Percentiles rank a stretch among this genome's conserved stretches.
Evolutionary conservation across 2,329 filamentous ascomycete species (phyloP).

Genomic region (Paraconiothyrium sp.): DNA sequence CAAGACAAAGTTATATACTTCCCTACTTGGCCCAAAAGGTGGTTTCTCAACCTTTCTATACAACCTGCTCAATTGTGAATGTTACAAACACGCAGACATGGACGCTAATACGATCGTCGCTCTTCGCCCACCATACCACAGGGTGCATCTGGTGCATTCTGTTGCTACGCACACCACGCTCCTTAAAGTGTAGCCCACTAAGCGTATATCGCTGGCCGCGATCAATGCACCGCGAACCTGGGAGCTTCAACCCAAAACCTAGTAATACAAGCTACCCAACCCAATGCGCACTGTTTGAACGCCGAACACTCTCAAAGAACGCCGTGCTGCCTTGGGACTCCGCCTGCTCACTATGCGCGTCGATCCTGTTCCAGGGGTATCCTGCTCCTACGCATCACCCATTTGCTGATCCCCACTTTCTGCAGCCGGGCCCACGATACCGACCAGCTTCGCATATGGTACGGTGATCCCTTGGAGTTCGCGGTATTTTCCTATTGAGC

Average conservation of each 20-base stretch:
- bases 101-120: too few species aligned
- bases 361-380: not conserved
- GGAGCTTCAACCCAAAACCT: not conserved
- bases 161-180: too few species aligned
- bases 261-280: not conserved
- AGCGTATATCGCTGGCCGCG: too few species aligned
- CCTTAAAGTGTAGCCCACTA: too few species aligned
- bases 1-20: too few species aligned
- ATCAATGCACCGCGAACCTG: not conserved
- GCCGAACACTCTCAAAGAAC: not conserved
- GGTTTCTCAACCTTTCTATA: too few species aligned
- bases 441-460: slow-evolving; percentile 78
- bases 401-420: slow-evolving; percentile 3
- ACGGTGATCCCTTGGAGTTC: slow-evolving; percentile 95
- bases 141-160: too few species aligned
- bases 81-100: too few species aligned
- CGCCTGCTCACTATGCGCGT: too few species aligned
- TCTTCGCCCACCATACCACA: too few species aligned
- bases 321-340: not conserved
- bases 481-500: slow-evolving; percentile 82
- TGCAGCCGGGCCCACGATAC: slow-evolving; percentile 34
- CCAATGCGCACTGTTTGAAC: not conserved
- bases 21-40: too few species aligned
- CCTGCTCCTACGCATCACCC: slow-evolving; percentile 5
- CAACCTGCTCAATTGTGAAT: too few species aligned